Evolutionary conservation across 352 stramenopile genomes (phyloP), one percentile per base, ranked within the genome.

Genomic region (Phytophthora idaei): DNA sequence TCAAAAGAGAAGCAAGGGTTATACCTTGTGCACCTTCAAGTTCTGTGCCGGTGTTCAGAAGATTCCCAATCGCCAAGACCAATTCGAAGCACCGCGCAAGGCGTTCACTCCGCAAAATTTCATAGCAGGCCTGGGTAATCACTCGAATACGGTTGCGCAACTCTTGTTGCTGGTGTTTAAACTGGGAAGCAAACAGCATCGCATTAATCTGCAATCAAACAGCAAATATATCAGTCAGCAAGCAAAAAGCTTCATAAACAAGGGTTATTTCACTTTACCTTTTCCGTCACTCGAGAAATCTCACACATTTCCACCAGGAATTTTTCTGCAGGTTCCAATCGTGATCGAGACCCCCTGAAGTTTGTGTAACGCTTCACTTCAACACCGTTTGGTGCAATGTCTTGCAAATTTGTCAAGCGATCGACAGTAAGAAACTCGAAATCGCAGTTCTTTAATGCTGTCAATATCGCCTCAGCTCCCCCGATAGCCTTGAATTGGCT

Each of bases 261-360:
- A 47, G n/a, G 2, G 14, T 45, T 8, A 28, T 47, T 21, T n/a
- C 39, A 47, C n/a, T 21, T n/a, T 11, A 47, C n/a, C 78, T 92
- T 93, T 58, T 93, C 81, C 1, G 78, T 87, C 34, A 93, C 81
- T 4, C 84, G 80, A 6, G 76, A 66, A 52, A 91, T 88, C 25
- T 80, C 72, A 34, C 77, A 90, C 76, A 94, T 93, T 12, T 90
- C 70, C 14, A 94, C 81, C 21, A 92, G 49, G 17, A 94, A 93
- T 2, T 69, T 69, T 65, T 94, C 87, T 0, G 87, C 64, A 6
- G 70, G 57, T 32, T 91, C 87, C 7, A 94, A 57, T 7, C 71
- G 69, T 17, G 60, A 66, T 7, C 78, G 74, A 28, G 78, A 80
- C 8, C 84, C 84, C 46, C 71, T 73, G 58, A 93, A 94, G 51